Base-by-base conservation (phyloP, 306 rosid genomes). In the Sechiopsis laciniata region DNA sequence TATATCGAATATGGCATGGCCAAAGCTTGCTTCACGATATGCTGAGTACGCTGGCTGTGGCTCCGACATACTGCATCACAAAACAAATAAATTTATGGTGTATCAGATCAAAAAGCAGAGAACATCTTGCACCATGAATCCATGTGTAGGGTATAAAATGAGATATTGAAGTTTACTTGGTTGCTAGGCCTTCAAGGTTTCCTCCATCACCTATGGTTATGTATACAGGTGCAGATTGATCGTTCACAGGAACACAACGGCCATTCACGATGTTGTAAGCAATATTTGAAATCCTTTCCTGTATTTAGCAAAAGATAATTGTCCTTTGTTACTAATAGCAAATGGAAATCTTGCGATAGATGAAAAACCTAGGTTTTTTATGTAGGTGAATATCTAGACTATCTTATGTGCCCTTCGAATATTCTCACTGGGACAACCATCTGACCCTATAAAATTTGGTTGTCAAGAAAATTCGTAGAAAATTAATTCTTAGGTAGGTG, bases 201-300 rank as follows among this genome's bases (percentile, higher is more conserved):
- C 98, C 97, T 76, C 98, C 97, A 75, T 93, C 98, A 12, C 98
- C 98, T 40, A 90, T 85, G 68, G 89, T 93, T 72, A 93, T 84
- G 81, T 93, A 93, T 8, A 93, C 96, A 40, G 94, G 98, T 55
- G 98, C 98, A 32, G 86, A 83, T 52, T 78, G 86, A 76, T 93
- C 90, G 70, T 83, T 86, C 12, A 90, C 77, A 3, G 97, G 94
- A 60, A 24, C 53, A 83, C 96, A 93, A 19, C 64, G 58, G 13
- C 97, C 97, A 78, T 93, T 93, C 24, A 86, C 78, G 4, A 90
- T 20, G 46, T 88, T 86, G 80, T 88, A 93, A 54, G 85, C 87
- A 73, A 87, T 37, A 77, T 93, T 93, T 15, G 96, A 93, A 55
- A 90, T 78, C 50, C 98, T 88, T 82, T 90, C 90, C 97, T 93